Base-by-base conservation (phyloP, 768 basidiomycete species). In the Phaffia tasmanica region DNA sequence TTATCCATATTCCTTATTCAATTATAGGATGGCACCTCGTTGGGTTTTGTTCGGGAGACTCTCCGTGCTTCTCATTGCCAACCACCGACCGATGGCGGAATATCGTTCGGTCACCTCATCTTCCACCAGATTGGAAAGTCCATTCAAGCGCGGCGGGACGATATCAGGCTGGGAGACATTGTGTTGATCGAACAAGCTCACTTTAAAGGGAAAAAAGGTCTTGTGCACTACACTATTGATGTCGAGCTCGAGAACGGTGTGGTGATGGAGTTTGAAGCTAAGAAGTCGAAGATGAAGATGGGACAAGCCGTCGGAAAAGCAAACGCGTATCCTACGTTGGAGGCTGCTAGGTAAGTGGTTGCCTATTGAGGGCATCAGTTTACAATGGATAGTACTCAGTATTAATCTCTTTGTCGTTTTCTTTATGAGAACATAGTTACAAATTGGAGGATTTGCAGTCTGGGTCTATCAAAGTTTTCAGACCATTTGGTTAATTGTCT, bases 271-370 rank as follows among this genome's bases (percentile, higher is more conserved):
- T 87, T 85, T 74, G 92, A 95, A 71, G 8, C 23, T 50, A 91
- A 88, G 83, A 93, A 92, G 80, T 82, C 81, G 68, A 95, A 95
- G 79, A 79, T 92, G 62, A 82, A 81, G 74, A 84, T 88, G 54
- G 86, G 86, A 75, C 89, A 93, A 75, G 90, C 90, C 62, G 91
- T 89, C 75, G 84, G 87, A 74, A 87, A 86, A 72, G 86, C 87
- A 68, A 55, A 75, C 72, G 85, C 87, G 57, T 87, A 85, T 70
- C 86, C 88, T 82, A 87, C 86, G 69, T 69, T 62, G 7, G 69
- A 70, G 32, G 18, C 19, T 9, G 23, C 30, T 25, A 56, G 30
- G 56, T 71, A 25, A 67, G 65, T 35, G 6, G 35, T 42, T 42
- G n/a, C n/a, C n/a, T n/a, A 42, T 42, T 11, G 35, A 42, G 35